These are phyloP conservation scores for Hydnomerulius pinastri DNA, from an alignment of 768 basidiomycete species.

Conservation along the genomic window DNA sequence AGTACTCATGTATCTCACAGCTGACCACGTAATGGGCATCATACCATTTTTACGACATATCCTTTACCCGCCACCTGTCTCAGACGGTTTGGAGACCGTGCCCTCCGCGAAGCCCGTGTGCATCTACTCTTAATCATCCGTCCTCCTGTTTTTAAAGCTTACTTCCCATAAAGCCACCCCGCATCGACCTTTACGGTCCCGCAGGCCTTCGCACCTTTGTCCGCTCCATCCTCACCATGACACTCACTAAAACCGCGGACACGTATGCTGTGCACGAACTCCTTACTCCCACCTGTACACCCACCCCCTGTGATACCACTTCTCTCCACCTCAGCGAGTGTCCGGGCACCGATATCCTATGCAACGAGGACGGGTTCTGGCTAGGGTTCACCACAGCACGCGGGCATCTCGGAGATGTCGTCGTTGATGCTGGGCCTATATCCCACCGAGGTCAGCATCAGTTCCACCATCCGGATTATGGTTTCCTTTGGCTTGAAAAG, in stretches of 20 bases:
- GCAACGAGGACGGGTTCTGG: slow-evolving; percentile 66
- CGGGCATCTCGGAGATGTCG: slow-evolving; percentile 43
- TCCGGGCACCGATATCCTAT: slow-evolving; percentile 59
- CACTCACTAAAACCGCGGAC: slow-evolving; percentile 58
- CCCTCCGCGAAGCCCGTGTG: slow-evolving; percentile 15
- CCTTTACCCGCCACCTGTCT: slow-evolving; percentile 47
- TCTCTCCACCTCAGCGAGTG: slow-evolving; percentile 66
- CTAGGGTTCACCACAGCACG: slow-evolving; percentile 43
- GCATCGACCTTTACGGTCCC: slow-evolving; percentile 77
- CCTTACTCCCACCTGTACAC: slow-evolving; percentile 53
- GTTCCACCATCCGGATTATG: neutral
- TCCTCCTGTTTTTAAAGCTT: neutral
- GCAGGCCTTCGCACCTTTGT: slow-evolving; percentile 76
- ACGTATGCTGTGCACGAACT: slow-evolving; percentile 81
- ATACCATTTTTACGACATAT: slow-evolving; percentile 63
- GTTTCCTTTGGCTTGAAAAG: neutral
- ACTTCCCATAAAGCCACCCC: slow-evolving; percentile 37
- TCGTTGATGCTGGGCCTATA: slow-evolving; percentile 77
- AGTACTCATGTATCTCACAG: slow-evolving; percentile 32
- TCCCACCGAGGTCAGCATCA: slow-evolving; percentile 63
- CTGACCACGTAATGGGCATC: slow-evolving; percentile 77
- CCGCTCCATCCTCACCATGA: slow-evolving; percentile 69
- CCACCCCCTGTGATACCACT: slow-evolving; percentile 49
- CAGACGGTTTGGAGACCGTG: slow-evolving; percentile 9
- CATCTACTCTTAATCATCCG: neutral